phyloP scores from a whole-genome alignment of 1,139 yeast genomes.

The Groenewaldozyma auringiensis region DNA sequence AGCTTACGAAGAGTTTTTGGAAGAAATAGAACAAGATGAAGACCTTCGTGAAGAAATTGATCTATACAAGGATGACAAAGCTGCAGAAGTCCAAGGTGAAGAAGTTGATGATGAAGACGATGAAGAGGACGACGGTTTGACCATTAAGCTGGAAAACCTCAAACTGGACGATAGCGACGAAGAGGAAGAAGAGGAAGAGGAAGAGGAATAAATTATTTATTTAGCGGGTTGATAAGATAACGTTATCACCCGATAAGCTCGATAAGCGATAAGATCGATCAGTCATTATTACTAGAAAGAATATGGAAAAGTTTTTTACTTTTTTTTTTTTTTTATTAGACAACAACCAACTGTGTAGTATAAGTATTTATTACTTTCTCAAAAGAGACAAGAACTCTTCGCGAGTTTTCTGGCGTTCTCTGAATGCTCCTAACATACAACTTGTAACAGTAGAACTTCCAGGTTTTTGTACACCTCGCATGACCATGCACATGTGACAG shows the following conservation, averaged over 20 bases:
- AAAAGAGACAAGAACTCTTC: slow-evolving; percentile 83
- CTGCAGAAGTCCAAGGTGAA: slow-evolving; percentile 27
- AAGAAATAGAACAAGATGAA: slow-evolving; percentile 90
- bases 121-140: slow-evolving; percentile 37
- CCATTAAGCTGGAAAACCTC: slow-evolving; percentile 72
- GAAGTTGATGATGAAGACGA: slow-evolving; percentile 24
- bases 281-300: no score
- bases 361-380: slow-evolving; percentile 10
- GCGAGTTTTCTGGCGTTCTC: slow-evolving; percentile 88
- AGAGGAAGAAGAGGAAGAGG: slow-evolving; percentile 46
- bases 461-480: slow-evolving; percentile 93
- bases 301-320: no score
- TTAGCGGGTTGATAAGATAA: no score
- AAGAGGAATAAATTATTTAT: background rate
- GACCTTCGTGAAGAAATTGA: slow-evolving; percentile 85
- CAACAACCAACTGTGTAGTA: no score
- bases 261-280: no score
- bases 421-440: slow-evolving; percentile 93
- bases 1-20: slow-evolving; percentile 74
- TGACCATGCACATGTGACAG: slow-evolving; percentile 98
- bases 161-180: slow-evolving; percentile 52
- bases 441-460: slow-evolving; percentile 92
- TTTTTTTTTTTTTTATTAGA: no score
- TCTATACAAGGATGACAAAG: slow-evolving; percentile 57
- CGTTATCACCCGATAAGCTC: no score